phyloP scores from a whole-genome alignment of 192 early-diverging fungal species.

The Coemansia sp. region DNA sequence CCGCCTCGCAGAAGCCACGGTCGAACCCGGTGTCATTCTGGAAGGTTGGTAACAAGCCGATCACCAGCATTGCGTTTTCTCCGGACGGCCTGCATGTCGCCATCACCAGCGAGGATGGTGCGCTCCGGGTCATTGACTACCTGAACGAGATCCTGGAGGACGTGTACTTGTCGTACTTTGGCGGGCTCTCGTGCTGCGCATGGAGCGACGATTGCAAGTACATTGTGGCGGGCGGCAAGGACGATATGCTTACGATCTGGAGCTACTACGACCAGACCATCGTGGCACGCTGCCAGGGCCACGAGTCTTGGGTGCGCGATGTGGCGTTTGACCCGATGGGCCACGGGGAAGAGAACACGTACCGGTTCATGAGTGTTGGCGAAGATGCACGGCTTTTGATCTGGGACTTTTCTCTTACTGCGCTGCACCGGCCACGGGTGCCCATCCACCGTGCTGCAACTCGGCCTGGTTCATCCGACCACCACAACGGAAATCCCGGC shows the following conservation, averaged over 20 bases:
- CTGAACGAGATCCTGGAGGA: constrained; percentile 67
- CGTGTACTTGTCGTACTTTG: constrained; percentile 81
- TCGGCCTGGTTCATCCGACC: background rate
- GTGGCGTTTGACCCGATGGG: constrained; percentile 81
- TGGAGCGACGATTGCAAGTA: constrained; percentile 93
- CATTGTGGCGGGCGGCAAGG: constrained; percentile 84
- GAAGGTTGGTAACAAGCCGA: constrained; percentile 66
- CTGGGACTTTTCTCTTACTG: constrained; percentile 88
- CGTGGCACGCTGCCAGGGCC: constrained; percentile 87
- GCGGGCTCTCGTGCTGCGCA: constrained; percentile 78
- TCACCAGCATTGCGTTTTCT: constrained; percentile 81
- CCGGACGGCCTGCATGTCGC: constrained; percentile 83
- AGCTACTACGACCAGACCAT: constrained; percentile 73
- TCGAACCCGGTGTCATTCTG: constrained; percentile 83
- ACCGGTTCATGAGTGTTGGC: constrained; percentile 86
- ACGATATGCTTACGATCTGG: constrained; percentile 91
- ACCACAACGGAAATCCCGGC: background rate
- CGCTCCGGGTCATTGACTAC: constrained; percentile 76
- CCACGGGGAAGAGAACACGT: constrained; percentile 73
- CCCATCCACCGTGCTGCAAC: constrained; percentile 4
- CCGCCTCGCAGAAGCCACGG: constrained; percentile 64
- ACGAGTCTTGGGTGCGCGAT: constrained; percentile 84
- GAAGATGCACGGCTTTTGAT: constrained; percentile 85
- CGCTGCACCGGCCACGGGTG: constrained; percentile 72
- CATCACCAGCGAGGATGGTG: constrained; percentile 75